Conservation (phyloP, 2,329 filamentous ascomycete species). For the Fusarium cyanostomum region DNA sequence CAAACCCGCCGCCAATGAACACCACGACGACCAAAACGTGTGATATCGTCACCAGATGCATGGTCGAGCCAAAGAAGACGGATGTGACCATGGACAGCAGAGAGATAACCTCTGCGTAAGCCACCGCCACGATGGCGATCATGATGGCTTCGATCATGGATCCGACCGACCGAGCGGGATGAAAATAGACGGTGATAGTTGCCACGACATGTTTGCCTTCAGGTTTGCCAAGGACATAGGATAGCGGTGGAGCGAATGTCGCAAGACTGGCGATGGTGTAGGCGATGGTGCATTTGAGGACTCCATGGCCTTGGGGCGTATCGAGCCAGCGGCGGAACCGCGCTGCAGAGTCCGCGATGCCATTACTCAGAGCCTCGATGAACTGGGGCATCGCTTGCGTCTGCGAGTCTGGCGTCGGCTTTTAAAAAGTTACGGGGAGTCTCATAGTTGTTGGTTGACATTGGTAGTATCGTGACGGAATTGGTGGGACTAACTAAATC, state of each 20-base stretch:
- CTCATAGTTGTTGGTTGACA: slow-evolving; percentile 20
- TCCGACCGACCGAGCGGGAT: slow-evolving; percentile 84
- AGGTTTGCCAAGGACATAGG: slow-evolving; percentile 78
- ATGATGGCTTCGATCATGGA: slow-evolving; percentile 89
- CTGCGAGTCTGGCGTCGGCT: background rate
- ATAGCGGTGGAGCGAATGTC: slow-evolving; percentile 80
- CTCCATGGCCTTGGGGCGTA: slow-evolving; percentile 78
- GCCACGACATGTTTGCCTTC: slow-evolving; percentile 95
- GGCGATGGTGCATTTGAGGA: slow-evolving; percentile 90
- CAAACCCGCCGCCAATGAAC: slow-evolving; percentile 86
- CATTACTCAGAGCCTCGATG: slow-evolving; percentile 18
- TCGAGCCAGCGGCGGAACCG: slow-evolving; percentile 66
- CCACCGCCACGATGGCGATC: slow-evolving; percentile 79
- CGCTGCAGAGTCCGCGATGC: slow-evolving; percentile 50
- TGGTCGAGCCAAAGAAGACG: slow-evolving; percentile 75
- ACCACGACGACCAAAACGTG: slow-evolving; percentile 82
- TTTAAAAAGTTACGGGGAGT: background rate
- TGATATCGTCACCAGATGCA: slow-evolving; percentile 74
- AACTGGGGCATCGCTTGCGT: slow-evolving; percentile 13
- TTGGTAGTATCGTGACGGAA: background rate
- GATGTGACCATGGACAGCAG: slow-evolving; percentile 88
- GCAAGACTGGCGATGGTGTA: slow-evolving; percentile 87
- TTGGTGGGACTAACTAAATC: background rate
- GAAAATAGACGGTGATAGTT: slow-evolving; percentile 94
- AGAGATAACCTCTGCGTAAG: slow-evolving; percentile 74